Percentiles rank a stretch among this genome's conserved stretches.
Evolutionary conservation across 2,329 filamentous ascomycete genomes (phyloP).

Genomic region (Dryadomyces quercus-mongolicae): DNA sequence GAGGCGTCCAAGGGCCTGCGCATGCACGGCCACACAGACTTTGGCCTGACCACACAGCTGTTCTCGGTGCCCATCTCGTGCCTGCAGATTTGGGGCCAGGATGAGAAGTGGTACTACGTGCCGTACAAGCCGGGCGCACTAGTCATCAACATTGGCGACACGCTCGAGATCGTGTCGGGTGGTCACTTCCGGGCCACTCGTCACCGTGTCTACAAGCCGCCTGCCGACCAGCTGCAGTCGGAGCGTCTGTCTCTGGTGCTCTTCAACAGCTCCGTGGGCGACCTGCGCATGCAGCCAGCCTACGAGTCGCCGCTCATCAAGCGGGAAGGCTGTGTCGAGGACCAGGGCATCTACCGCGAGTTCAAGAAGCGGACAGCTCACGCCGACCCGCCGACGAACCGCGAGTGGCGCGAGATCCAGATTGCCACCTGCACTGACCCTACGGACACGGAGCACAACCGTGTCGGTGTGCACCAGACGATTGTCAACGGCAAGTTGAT

Average conservation of each 20-base stretch:
- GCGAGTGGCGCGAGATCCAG: slow-evolving; percentile 36
- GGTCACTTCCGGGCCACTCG: slow-evolving; percentile 33
- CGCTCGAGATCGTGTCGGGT: slow-evolving; percentile 30
- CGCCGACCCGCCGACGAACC: slow-evolving; percentile 29
- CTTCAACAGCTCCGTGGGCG: slow-evolving; percentile 32
- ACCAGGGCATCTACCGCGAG: slow-evolving; percentile 32
- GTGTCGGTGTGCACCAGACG: slow-evolving; percentile 28
- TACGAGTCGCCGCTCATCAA: slow-evolving; percentile 19
- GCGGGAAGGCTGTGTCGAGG: slow-evolving; percentile 27
- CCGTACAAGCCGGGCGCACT: slow-evolving; percentile 30
- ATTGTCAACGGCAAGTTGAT: slow-evolving; percentile 31
- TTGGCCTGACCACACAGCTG: slow-evolving; percentile 30
- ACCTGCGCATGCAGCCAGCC: slow-evolving; percentile 29
- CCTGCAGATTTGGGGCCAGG: slow-evolving; percentile 30
- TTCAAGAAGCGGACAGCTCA: slow-evolving; percentile 28
- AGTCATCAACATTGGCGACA: slow-evolving; percentile 36
- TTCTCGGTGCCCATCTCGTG: slow-evolving; percentile 34
- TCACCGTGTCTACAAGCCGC: slow-evolving; percentile 29
- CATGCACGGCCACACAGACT: slow-evolving; percentile 36
- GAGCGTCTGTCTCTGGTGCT: slow-evolving; percentile 29
- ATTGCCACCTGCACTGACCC: slow-evolving; percentile 30
- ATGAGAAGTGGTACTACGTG: slow-evolving; percentile 34
- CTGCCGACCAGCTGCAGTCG: slow-evolving; percentile 25
- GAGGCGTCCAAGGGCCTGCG: slow-evolving; percentile 25
- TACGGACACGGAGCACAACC: slow-evolving; percentile 26